A percentile compares a stretch with the other conserved stretches of the same genome.
These are phyloP conservation scores for Colletotrichum orbiculare DNA, from an alignment of 2,329 filamentous ascomycete species.

Conservation along the genomic window DNA sequence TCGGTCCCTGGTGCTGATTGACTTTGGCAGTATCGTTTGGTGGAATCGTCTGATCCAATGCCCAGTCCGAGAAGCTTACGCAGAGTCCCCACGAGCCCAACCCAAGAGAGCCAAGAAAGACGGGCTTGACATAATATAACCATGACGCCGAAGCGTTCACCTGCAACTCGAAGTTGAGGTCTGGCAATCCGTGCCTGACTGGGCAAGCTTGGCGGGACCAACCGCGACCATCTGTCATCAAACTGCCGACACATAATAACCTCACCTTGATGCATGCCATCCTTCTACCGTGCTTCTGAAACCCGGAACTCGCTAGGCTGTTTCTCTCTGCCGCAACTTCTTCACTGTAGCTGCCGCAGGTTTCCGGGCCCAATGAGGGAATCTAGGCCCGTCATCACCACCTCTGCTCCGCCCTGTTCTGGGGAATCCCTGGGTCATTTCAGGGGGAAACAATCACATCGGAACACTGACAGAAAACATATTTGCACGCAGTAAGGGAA, in stretches of 20 bases:
- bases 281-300: not conserved
- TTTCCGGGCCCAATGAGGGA: not conserved
- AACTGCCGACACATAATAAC: not conserved
- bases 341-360: not conserved
- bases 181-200: not conserved
- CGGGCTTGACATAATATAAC: not conserved
- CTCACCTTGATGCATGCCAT: not conserved
- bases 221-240: not conserved
- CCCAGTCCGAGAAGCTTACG: too few species aligned
- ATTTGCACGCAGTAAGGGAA: not conserved
- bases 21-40: not conserved
- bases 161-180: conserved; percentile 8
- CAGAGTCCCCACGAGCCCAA: not conserved
- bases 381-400: not conserved
- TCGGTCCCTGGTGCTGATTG: not conserved
- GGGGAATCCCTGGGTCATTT: conserved; percentile 10
- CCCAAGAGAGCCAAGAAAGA: not conserved
- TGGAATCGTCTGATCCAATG: conserved; percentile 9
- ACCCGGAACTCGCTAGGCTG: not conserved
- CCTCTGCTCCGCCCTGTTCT: not conserved
- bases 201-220: not conserved
- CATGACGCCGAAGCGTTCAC: not conserved
- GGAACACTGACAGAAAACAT: not conserved
- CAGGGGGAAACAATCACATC: conserved; percentile 11
- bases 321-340: conserved; percentile 6